Evolutionary conservation across 2,329 filamentous ascomycete genomes (phyloP).

Genomic region (Fusarium irregulare): DNA sequence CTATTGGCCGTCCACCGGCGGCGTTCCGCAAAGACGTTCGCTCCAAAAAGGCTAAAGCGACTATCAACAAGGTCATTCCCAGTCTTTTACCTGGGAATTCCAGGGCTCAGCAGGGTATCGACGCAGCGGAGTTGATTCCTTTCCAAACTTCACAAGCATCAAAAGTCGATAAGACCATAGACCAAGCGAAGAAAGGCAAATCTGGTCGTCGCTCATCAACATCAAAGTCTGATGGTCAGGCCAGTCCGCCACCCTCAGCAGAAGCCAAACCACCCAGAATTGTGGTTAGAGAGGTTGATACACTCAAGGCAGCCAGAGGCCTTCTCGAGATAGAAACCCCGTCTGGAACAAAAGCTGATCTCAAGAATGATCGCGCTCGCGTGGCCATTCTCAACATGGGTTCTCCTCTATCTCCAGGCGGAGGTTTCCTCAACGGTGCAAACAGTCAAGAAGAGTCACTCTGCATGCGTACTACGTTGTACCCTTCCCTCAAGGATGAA

Average conservation of each 20-base stretch:
- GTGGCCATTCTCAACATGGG: constrained; percentile 73
- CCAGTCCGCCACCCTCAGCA: not conserved
- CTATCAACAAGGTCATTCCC: constrained; percentile 70
- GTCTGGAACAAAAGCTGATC: constrained; percentile 1
- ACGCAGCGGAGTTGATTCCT: constrained; percentile 59
- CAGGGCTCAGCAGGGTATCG: constrained; percentile 65
- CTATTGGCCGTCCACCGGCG: constrained; percentile 38
- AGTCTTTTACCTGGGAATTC: constrained; percentile 63
- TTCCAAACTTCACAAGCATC: fast-evolving
- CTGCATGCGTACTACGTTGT: constrained; percentile 69
- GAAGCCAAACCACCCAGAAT: constrained; percentile 49
- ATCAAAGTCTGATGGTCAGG: not conserved
- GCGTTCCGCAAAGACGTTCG: constrained; percentile 52
- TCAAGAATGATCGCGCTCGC: constrained; percentile 42
- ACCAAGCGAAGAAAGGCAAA: constrained; percentile 25
- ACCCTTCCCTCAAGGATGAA: constrained; percentile 66
- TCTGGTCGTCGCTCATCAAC: constrained; percentile 32
- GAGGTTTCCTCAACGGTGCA: constrained; percentile 69
- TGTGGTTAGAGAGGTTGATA: constrained; percentile 62
- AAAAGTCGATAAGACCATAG: not conserved
- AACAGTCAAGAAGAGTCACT: constrained; percentile 71
- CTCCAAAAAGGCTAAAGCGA: constrained; percentile 67
- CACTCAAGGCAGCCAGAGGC: constrained; percentile 61
- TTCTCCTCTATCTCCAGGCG: constrained; percentile 69
- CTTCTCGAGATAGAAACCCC: constrained; percentile 18